Percentiles rank a stretch among this genome's conserved stretches.
Evolutionary conservation across 1,284 basidiomycete genomes (phyloP).

Genomic region (Ustilago sp.): DNA sequence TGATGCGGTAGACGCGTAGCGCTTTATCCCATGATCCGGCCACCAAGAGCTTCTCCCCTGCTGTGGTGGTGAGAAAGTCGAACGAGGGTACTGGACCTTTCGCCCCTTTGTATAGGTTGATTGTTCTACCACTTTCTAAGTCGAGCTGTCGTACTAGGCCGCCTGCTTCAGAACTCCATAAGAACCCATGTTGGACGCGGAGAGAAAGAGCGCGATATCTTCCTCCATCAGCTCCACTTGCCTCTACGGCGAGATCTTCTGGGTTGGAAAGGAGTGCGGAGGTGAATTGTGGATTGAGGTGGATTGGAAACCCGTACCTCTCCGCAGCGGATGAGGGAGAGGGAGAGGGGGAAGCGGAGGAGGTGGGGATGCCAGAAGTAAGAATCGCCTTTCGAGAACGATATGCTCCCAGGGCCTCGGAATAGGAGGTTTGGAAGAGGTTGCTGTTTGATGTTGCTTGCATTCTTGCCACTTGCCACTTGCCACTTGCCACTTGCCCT

Average conservation of each 20-base stretch:
- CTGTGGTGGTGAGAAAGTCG: conserved; percentile 4
- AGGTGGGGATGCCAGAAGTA: conserved; percentile 23
- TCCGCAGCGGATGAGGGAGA: neutral
- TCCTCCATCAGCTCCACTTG: conserved; percentile 39
- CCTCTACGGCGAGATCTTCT: conserved; percentile 26
- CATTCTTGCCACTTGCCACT: conserved; percentile 42
- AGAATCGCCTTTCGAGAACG: conserved; percentile 35
- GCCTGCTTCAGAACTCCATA: conserved; percentile 37
- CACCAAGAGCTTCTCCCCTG: conserved; percentile 21
- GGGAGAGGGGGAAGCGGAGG: neutral
- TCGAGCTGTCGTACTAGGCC: conserved; percentile 35
- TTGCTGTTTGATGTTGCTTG: conserved; percentile 38
- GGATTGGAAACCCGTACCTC: conserved; percentile 44
- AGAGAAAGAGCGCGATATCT: conserved; percentile 26
- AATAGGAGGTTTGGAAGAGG: conserved; percentile 53
- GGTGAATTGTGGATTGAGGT: conserved; percentile 29
- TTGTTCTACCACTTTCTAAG: conserved; percentile 24
- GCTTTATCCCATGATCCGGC: conserved; percentile 49
- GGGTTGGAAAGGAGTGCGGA: conserved; percentile 3
- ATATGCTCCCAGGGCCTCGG: conserved; percentile 39
- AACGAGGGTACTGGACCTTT: conserved; percentile 32
- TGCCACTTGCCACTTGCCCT: conserved; percentile 20
- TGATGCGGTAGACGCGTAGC: conserved; percentile 23
- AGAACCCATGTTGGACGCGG: conserved; percentile 1
- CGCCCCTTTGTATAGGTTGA: conserved; percentile 32